Base-by-base conservation (phyloP, 225 moss, liverwort and hornwort genomes). In the Pseudoscleropodium purum region DNA sequence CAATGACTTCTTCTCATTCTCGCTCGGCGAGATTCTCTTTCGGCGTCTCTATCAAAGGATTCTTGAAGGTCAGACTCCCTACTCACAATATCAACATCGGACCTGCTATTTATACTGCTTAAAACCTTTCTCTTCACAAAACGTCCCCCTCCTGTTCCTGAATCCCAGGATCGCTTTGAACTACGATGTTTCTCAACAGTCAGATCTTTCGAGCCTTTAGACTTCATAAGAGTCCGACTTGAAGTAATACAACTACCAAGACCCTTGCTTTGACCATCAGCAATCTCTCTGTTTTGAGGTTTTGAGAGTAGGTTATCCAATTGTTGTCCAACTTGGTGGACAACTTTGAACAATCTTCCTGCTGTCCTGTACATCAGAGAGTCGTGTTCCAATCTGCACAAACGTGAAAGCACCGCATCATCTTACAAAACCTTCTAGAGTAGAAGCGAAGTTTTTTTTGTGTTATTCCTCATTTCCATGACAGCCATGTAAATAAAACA, bases 281-380 rank as follows among this genome's bases (percentile, higher is more conserved):
- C 81, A 83, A 81, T 88, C 79, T 93, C 92, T 84, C 86, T 95
- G 81, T 64, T 89, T 37, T 84, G 92, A 78, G 93, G 69, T 84
- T 92, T 89, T 47, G 89, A 88, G 84, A 93, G 91, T 57, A 84
- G 78, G 66, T 87, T 91, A 85, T 93, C 93, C 88, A 95, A 87
- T 61, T 95, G 93, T 59, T 79, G 92, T 84, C 92, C 90, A 79
- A 95, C 95, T 92, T 95, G 91, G 93, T 97, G 96, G 78, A 95
- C 95, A 82, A 96, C 87, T 89, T 93, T 97, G 90, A 97, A 97
- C 66, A 99, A 82, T 91, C 93, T 96, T 90, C 93, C 94, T 66
- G 95, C 95, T 82, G 99, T 92, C 75, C 92, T 92, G 63, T 93
- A 96, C 65, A 91, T 89, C 82, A 88, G 36, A 83, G 88, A 95